Conservation (phyloP, 2,329 filamentous ascomycete genomes). For the Emydomyces testavorans region DNA sequence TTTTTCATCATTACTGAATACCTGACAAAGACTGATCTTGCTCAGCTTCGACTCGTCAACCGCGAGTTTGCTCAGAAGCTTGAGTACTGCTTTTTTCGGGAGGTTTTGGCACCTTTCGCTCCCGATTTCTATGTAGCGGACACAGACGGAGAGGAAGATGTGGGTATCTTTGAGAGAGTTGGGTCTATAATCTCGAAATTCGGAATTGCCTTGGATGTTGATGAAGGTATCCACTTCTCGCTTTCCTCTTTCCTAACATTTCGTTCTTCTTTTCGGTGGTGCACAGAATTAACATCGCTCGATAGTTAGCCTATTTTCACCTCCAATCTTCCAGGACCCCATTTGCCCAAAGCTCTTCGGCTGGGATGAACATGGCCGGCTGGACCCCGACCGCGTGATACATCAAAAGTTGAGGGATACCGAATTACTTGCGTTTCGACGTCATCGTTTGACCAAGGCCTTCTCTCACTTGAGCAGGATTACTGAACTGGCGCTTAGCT, state of each 20-base stretch:
- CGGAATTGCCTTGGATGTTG: slow-evolving; percentile 58
- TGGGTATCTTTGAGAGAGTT: slow-evolving; percentile 46
- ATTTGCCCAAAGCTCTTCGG: slow-evolving; percentile 35
- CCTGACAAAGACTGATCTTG: slow-evolving; percentile 48
- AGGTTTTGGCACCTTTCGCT: slow-evolving; percentile 55
- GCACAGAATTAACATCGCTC: background rate
- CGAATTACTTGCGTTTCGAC: slow-evolving; percentile 54
- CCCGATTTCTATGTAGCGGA: slow-evolving; percentile 43
- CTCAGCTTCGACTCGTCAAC: slow-evolving; percentile 50
- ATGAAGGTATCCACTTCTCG: slow-evolving; percentile 39
- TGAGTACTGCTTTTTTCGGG: slow-evolving; percentile 48
- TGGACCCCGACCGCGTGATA: slow-evolving; percentile 46
- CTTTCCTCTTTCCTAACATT: background rate
- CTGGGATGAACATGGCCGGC: slow-evolving; percentile 57
- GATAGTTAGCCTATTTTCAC: background rate
- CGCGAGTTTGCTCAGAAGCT: slow-evolving; percentile 49
- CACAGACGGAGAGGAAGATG: slow-evolving; percentile 26
- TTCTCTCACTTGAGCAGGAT: slow-evolving; percentile 47
- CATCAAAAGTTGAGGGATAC: slow-evolving; percentile 49
- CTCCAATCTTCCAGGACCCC: background rate
- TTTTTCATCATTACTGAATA: slow-evolving; percentile 47
- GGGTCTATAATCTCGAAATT: slow-evolving; percentile 52
- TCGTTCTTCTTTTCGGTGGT: background rate
- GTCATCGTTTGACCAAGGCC: slow-evolving; percentile 48
- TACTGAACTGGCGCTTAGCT: slow-evolving; percentile 53